Conservation (phyloP, 2,329 filamentous ascomycete genomes). For the Volutella citrinella region DNA sequence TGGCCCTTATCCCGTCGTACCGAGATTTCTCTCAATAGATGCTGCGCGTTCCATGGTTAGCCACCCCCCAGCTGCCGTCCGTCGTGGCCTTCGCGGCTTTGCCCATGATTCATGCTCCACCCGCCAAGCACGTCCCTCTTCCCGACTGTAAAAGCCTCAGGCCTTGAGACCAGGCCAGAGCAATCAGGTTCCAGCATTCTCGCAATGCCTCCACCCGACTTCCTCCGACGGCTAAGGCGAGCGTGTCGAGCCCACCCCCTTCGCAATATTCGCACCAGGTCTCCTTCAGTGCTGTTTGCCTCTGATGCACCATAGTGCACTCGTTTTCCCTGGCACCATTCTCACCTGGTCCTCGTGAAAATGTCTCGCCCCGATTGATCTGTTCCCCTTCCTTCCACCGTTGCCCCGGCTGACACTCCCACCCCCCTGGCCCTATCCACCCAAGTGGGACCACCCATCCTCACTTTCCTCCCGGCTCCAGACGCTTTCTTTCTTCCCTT, state of each 20-base stretch:
- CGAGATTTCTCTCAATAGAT: slow-evolving; percentile 25
- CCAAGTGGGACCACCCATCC: slow-evolving; percentile 35
- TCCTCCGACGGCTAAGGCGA: slow-evolving; percentile 31
- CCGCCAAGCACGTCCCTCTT: slow-evolving; percentile 27
- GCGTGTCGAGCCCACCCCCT: slow-evolving; percentile 22
- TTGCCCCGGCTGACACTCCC: slow-evolving; percentile 35
- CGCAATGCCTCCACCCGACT: slow-evolving; percentile 32
- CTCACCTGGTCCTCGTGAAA: slow-evolving; percentile 26
- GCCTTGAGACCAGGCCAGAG: slow-evolving; percentile 25
- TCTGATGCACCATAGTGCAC: slow-evolving; percentile 8
- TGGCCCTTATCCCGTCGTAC: slow-evolving; percentile 21
- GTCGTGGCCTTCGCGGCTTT: slow-evolving; percentile 19
- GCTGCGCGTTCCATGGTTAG: slow-evolving; percentile 26
- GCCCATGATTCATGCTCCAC: slow-evolving; percentile 34
- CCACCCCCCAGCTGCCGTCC: slow-evolving; percentile 20
- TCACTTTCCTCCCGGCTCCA: slow-evolving; percentile 34
- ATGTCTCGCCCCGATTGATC: slow-evolving; percentile 29
- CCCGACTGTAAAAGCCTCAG: slow-evolving; percentile 32
- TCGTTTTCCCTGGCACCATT: slow-evolving; percentile 6
- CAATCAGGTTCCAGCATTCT: slow-evolving; percentile 27
- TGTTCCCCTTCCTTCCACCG: slow-evolving; percentile 25
- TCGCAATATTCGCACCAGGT: slow-evolving; percentile 26
- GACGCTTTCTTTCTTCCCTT: slow-evolving; percentile 39
- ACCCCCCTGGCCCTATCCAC: slow-evolving; percentile 29
- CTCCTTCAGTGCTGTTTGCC: slow-evolving; percentile 6